Conservation (phyloP, 1,284 basidiomycete genomes). For the Apiotrichum montevideense region DNA sequence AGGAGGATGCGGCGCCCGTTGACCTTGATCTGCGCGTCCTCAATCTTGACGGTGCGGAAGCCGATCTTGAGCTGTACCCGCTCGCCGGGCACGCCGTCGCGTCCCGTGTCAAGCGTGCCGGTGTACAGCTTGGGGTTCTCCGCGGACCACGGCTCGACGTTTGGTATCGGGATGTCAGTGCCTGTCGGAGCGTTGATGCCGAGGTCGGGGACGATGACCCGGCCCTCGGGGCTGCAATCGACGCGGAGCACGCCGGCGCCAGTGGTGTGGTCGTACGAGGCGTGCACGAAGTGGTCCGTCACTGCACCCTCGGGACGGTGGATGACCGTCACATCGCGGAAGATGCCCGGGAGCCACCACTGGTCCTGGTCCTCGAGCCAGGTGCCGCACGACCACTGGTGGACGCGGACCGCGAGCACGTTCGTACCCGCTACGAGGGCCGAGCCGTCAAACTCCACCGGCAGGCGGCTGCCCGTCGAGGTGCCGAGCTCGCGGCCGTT, state of each 20-base stretch:
- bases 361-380: conserved; percentile 30
- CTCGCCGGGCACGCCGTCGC: conserved; percentile 8
- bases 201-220: conserved; percentile 20
- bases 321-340: conserved; percentile 22
- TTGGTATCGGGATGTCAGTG: neutral
- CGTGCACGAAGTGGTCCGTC: conserved; percentile 22
- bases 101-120: conserved; percentile 1
- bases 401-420: conserved; percentile 12
- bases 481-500: conserved; percentile 21
- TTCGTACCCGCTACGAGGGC: neutral
- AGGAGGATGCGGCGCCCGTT: conserved; percentile 23
- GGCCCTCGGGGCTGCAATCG: conserved; percentile 15
- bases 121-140: conserved; percentile 20
- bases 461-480: conserved; percentile 15
- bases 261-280: conserved; percentile 15
- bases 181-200: conserved; percentile 18
- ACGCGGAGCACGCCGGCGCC: conserved; percentile 19
- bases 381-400: conserved; percentile 16
- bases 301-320: conserved; percentile 18
- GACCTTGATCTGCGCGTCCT: conserved; percentile 19
- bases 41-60: conserved; percentile 21
- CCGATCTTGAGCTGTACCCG: conserved; percentile 20
- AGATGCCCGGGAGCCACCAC: conserved; percentile 29
- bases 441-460: conserved; percentile 20
- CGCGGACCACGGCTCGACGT: conserved; percentile 22